These are phyloP conservation scores for Ceriops zippeliana DNA, from an alignment of 345 rosid species.

Conservation along the genomic window DNA sequence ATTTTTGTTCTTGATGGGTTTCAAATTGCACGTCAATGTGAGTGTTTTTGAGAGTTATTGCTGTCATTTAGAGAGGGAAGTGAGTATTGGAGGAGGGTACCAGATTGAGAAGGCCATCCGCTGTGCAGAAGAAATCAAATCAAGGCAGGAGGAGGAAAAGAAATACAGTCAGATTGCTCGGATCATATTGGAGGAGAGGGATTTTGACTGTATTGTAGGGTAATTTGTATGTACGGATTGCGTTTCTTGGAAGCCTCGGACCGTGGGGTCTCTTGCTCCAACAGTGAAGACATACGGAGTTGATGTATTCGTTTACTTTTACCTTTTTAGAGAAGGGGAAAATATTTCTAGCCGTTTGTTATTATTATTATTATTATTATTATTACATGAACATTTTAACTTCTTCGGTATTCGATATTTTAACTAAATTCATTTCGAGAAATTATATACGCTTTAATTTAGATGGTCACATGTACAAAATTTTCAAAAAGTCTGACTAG, in stretches of 20 bases:
- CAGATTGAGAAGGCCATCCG: constrained; percentile 76
- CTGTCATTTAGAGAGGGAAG: constrained; percentile 84
- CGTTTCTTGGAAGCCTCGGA: constrained; percentile 11
- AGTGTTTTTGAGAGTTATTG: constrained; percentile 92
- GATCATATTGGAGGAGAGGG: constrained; percentile 35
- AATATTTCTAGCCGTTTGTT: too few species aligned
- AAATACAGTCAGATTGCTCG: constrained; percentile 54
- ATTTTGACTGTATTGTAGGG: neutral
- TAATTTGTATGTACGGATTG: constrained; percentile 23
- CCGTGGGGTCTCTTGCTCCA: neutral
- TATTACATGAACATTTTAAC: too few species aligned
- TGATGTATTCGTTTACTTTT: too few species aligned
- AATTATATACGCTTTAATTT: too few species aligned
- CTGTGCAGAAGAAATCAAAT: constrained; percentile 84
- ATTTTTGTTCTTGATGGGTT: constrained; percentile 80
- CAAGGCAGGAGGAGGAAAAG: constrained; percentile 41
- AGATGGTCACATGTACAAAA: too few species aligned
- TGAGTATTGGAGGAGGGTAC: constrained; percentile 81
- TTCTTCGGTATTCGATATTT: too few species aligned
- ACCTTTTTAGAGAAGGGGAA: too few species aligned
- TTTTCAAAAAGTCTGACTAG: too few species aligned
- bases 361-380: too few species aligned
- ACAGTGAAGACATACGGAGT: neutral
- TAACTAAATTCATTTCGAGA: too few species aligned
- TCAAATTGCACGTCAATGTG: constrained; percentile 80